phyloP scores from a whole-genome alignment of 1,284 basidiomycete genomes.

The Inonotus obliquus region DNA sequence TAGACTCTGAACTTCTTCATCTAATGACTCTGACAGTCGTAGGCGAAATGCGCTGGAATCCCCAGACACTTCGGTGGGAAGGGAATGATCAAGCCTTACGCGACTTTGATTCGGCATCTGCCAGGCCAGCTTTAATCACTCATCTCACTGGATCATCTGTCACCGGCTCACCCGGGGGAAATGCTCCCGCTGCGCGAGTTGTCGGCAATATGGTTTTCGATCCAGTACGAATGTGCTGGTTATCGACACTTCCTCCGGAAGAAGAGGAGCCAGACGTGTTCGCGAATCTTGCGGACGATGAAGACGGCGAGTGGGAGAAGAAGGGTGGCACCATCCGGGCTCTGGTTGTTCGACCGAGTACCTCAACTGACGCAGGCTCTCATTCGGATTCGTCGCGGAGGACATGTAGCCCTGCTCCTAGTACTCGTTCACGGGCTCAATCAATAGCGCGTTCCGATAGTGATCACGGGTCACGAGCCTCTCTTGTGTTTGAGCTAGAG shows the following conservation, averaged over 20 bases:
- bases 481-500: slow-evolving; percentile 68
- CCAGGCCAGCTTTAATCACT: slow-evolving; percentile 92
- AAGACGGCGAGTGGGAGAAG: slow-evolving; percentile 63
- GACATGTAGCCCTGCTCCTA: slow-evolving; percentile 56
- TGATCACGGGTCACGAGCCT: slow-evolving; percentile 70
- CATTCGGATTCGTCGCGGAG: slow-evolving; percentile 35
- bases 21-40: slow-evolving; percentile 50
- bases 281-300: slow-evolving; percentile 84
- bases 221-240: slow-evolving; percentile 91
- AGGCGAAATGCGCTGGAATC: slow-evolving; percentile 97
- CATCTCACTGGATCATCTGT: slow-evolving; percentile 80
- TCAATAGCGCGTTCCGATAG: slow-evolving; percentile 36
- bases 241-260: slow-evolving; percentile 76
- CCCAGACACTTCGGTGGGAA: slow-evolving; percentile 85
- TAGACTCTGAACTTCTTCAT: slow-evolving; percentile 3
- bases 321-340: slow-evolving; percentile 78
- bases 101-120: slow-evolving; percentile 86
- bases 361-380: slow-evolving; percentile 33
- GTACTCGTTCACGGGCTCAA: slow-evolving; percentile 36
- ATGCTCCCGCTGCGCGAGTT: slow-evolving; percentile 71
- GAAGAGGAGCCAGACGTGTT: slow-evolving; percentile 94
- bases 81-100: slow-evolving; percentile 89
- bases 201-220: slow-evolving; percentile 99
- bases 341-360: slow-evolving; percentile 29
- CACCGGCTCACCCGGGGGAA: slow-evolving; percentile 68